A percentile compares a stretch with the other conserved stretches of the same genome.
These are phyloP conservation scores for Sugiyamaella pinicola DNA, from an alignment of 1,139 yeast species.

Conservation along the genomic window DNA sequence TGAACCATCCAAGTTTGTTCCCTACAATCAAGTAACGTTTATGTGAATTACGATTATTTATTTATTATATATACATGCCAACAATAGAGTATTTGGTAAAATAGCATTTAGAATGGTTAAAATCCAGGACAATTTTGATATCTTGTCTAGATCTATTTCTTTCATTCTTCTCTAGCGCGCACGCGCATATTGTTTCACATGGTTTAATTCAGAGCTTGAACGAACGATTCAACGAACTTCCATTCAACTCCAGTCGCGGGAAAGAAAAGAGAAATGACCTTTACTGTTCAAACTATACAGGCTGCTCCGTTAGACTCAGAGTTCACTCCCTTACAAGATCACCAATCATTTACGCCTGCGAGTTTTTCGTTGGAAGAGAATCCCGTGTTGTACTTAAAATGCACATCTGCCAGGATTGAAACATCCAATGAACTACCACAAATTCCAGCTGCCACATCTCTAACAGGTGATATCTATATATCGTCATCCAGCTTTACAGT, in stretches of 20 bases:
- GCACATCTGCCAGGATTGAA: conserved; percentile 22
- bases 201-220: neutral
- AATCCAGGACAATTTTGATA: too few relatives aligned
- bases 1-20: conserved; percentile 16
- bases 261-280: neutral
- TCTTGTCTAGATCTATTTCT: too few relatives aligned
- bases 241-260: neutral
- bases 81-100: too few relatives aligned
- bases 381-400: conserved; percentile 37
- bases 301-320: conserved; percentile 13
- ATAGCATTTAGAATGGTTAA: too few relatives aligned
- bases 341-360: conserved; percentile 42
- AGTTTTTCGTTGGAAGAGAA: conserved; percentile 41
- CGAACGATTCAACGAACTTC: neutral
- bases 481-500: conserved; percentile 27
- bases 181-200: too few relatives aligned
- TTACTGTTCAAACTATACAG: conserved; percentile 7
- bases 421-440: conserved; percentile 21
- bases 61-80: neutral
- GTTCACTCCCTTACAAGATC: conserved; percentile 30
- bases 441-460: conserved; percentile 1
- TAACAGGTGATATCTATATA: conserved; percentile 29
- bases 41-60: conserved; percentile 6
- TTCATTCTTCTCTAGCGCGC: too few relatives aligned
- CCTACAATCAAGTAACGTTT: conserved; percentile 19